Evolutionary conservation across 495 filamentous ascomycete genomes (phyloP).

Genomic region (Acidomyces sp.): DNA sequence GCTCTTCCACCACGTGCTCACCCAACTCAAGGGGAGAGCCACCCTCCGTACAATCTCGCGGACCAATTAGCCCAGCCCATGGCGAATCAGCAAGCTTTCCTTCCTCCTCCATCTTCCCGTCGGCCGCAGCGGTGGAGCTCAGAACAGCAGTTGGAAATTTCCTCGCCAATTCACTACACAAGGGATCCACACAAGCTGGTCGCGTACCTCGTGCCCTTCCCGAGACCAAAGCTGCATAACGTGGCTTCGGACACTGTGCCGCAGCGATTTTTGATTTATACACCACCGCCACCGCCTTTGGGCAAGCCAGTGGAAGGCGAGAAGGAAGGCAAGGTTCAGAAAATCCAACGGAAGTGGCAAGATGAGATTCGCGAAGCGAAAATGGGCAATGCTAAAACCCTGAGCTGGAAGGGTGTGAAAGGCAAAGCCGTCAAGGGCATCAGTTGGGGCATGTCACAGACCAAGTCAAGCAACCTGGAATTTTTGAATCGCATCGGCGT

Average conservation of each 20-base stretch:
- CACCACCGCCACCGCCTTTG: slow-evolving; percentile 28
- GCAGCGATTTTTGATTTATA: slow-evolving; percentile 31
- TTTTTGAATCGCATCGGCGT: slow-evolving; percentile 30
- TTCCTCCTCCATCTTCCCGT: no score
- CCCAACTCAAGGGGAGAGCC: no score
- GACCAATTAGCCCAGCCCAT: not conserved
- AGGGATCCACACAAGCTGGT: slow-evolving; percentile 28
- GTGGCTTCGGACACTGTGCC: slow-evolving; percentile 19
- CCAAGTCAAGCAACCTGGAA: slow-evolving; percentile 28
- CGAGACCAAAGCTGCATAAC: slow-evolving; percentile 25
- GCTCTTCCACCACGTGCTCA: no score
- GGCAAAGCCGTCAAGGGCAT: slow-evolving; percentile 28
- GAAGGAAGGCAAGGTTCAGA: slow-evolving; percentile 30
- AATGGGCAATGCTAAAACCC: slow-evolving; percentile 24
- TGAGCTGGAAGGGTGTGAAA: slow-evolving; percentile 32
- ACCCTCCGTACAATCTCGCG: not conserved
- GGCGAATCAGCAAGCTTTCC: not conserved
- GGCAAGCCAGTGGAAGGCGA: slow-evolving; percentile 26
- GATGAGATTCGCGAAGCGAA: slow-evolving; percentile 32
- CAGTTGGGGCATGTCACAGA: slow-evolving; percentile 25
- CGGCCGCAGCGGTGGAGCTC: not conserved
- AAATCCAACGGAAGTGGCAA: slow-evolving; percentile 32
- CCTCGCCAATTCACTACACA: slow-evolving; percentile 15
- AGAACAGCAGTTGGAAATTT: not conserved
- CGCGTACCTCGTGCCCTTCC: slow-evolving; percentile 33